Evolutionary conservation across 1,284 basidiomycete species (phyloP), one percentile per base, ranked within the genome.

Genomic region (Phenoliferia sp.): DNA sequence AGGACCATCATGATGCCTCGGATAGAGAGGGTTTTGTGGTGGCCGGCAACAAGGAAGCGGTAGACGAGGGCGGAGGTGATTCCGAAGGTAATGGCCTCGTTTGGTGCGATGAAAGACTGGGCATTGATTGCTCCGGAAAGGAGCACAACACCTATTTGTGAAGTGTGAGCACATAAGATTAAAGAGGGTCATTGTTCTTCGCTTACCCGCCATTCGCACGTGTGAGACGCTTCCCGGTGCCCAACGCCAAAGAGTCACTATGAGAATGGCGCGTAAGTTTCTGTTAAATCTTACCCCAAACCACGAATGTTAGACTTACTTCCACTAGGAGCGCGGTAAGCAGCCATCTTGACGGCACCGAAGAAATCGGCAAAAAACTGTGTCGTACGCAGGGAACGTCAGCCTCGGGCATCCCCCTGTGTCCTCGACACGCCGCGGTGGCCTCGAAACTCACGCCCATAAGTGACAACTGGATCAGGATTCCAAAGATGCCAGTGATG

Each of bases 121-220:
- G 33, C 62, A 50, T 69, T 72, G 56, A 69, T 10, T 5, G 56
- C 68, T 0, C 63, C 63, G 9, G 70, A 68, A 29, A 62, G 5
- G 3, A 54, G 26, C 9, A 60, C 28, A 10, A 55, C 29, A 34
- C 64, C 15, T 33, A 68, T n/a, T n/a, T n/a, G n/a, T n/a, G n/a
- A n/a, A n/a, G n/a, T n/a, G n/a, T n/a, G n/a, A n/a, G n/a, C n/a
- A n/a, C n/a, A n/a, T n/a, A n/a, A n/a, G n/a, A n/a, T n/a, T n/a
- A n/a, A n/a, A n/a, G n/a, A n/a, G n/a, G n/a, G n/a, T n/a, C n/a
- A n/a, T n/a, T n/a, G n/a, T n/a, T n/a, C n/a, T n/a, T n/a, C n/a
- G n/a, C n/a, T n/a, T n/a, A n/a, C n/a, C n/a, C n/a, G n/a, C 36
- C 54, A 29, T 16, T 7, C 52, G 50, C 3, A 60, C 50, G 34